A percentile compares a stretch with the other conserved stretches of the same genome.
Evolutionary conservation across 108 stramenopile genomes (phyloP).

Genomic region (Skeletonema tropicum): DNA sequence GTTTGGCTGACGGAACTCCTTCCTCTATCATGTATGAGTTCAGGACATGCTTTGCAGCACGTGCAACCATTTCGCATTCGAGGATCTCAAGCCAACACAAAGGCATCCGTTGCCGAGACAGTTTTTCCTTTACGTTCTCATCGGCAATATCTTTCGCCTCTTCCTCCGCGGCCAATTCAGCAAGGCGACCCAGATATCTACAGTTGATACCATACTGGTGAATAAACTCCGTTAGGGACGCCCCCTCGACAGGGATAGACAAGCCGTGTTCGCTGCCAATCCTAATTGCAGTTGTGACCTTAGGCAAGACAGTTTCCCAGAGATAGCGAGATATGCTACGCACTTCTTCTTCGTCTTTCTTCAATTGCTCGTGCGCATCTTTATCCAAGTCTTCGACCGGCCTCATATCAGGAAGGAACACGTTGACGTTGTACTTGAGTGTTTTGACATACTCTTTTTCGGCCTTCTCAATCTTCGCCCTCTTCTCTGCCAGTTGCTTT

Average conservation of each 20-base stretch:
- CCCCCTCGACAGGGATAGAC: conserved; percentile 79
- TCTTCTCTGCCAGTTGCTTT: neutral
- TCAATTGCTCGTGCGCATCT: conserved; percentile 58
- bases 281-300: conserved; percentile 66
- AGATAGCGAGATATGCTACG: conserved; percentile 77
- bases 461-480: conserved; percentile 54
- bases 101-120: conserved; percentile 77
- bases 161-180: conserved; percentile 76
- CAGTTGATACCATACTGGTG: conserved; percentile 95
- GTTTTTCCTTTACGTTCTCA: conserved; percentile 45
- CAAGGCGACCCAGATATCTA: conserved; percentile 93
- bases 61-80: conserved; percentile 97
- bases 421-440: conserved; percentile 89
- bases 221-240: conserved; percentile 78
- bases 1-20: conserved; percentile 73
- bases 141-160: conserved; percentile 71
- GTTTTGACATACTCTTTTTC: conserved; percentile 71
- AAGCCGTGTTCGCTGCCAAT: conserved; percentile 48
- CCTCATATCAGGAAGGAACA: conserved; percentile 82
- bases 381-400: conserved; percentile 64
- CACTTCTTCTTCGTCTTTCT: conserved; percentile 87
- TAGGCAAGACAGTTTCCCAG: conserved; percentile 86
- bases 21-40: conserved; percentile 70
- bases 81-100: conserved; percentile 92
- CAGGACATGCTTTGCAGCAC: conserved; percentile 90